Conservation (phyloP, 179 eudicot species). For the Amaranthus tricolor region DNA sequence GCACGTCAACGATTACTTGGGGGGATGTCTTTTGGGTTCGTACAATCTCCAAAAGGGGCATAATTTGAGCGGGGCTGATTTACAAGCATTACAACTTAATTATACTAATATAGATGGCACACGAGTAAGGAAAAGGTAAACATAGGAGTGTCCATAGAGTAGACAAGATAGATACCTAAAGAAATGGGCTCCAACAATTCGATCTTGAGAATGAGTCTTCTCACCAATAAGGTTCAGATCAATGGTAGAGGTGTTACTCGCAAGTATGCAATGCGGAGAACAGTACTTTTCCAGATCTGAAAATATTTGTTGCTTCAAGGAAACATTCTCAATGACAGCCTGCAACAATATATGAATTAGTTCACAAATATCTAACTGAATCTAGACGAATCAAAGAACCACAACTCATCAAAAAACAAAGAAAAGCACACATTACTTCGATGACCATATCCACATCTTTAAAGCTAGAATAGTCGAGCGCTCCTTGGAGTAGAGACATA, state of each 20-base stretch:
- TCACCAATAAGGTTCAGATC: conserved; percentile 87
- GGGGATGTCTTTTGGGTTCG: conserved; percentile 87
- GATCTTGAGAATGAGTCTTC: conserved; percentile 80
- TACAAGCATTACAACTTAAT: conserved; percentile 19
- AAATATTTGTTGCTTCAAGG: conserved; percentile 88
- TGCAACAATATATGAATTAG: conserved; percentile 28
- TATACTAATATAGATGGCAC: conserved; percentile 6
- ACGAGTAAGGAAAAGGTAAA: background rate
- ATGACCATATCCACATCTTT: conserved; percentile 95
- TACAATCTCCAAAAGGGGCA: conserved; percentile 96
- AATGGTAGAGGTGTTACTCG: conserved; percentile 95
- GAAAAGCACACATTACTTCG: conserved; percentile 52
- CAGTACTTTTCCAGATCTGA: conserved; percentile 79
- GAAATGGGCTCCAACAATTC: conserved; percentile 91
- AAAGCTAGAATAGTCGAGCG: conserved; percentile 71
- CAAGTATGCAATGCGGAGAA: conserved; percentile 91
- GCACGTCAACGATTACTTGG: conserved; percentile 77
- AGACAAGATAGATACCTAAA: conserved; percentile 54
- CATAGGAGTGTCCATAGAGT: background rate
- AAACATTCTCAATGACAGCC: conserved; percentile 91
- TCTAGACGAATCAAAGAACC: background rate
- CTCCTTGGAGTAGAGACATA: conserved; percentile 73
- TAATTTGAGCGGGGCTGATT: conserved; percentile 89
- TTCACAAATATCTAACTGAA: conserved; percentile 2
- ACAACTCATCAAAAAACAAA: background rate